Percentiles rank a stretch among this genome's conserved stretches.
Evolutionary conservation across 2,329 filamentous ascomycete species (phyloP).

Genomic region (Sporothrix inflata): DNA sequence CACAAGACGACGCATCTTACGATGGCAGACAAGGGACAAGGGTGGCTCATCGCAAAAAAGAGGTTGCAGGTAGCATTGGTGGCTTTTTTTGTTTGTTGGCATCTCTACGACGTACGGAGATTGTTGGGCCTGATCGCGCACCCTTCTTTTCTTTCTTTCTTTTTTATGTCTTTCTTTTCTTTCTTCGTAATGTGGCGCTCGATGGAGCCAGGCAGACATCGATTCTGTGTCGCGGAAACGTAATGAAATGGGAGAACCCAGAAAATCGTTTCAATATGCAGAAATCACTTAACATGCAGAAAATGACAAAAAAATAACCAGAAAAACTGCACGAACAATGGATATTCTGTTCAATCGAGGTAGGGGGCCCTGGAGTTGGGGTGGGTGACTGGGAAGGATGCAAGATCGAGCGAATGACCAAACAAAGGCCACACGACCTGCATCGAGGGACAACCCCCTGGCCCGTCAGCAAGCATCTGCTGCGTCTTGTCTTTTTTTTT

Average conservation of each 20-base stretch:
- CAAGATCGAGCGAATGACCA: constrained; percentile 9
- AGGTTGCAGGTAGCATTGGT: not conserved
- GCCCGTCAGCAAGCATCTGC: not conserved
- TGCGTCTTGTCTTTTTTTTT: no score
- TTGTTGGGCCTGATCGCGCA: not conserved
- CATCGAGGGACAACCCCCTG: not conserved
- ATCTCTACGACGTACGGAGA: no score
- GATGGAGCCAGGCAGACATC: constrained; percentile 8
- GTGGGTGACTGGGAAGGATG: constrained; percentile 10
- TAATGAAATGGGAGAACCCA: not conserved
- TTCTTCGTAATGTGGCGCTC: not conserved
- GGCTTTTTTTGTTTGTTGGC: constrained; percentile 14
- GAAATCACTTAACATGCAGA: not conserved
- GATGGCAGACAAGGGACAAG: not conserved
- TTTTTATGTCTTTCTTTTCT: not conserved
- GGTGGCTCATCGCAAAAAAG: not conserved
- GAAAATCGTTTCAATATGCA: not conserved
- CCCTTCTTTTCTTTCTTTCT: not conserved
- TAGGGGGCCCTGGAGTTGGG: not conserved
- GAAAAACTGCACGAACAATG: not conserved
- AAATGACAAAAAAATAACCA: not conserved
- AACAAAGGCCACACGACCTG: not conserved
- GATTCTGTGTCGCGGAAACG: not conserved
- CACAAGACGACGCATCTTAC: not conserved
- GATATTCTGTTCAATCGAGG: not conserved